phyloP scores from a whole-genome alignment of 1,139 yeast genomes.

The Taiozyma onychis region DNA sequence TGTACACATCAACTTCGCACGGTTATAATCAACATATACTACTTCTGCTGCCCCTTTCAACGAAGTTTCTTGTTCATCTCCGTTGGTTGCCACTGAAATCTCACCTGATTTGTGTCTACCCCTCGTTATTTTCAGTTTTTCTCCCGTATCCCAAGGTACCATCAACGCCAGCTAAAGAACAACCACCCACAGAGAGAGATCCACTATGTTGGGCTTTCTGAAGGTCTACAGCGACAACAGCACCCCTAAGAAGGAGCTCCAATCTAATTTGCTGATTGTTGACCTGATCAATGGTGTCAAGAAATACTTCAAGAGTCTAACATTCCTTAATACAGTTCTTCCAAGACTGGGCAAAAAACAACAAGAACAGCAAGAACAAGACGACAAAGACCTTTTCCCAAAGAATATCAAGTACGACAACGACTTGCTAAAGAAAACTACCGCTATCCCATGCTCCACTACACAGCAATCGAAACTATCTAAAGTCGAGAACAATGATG shows the following conservation, averaged over 20 bases:
- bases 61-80: neutral
- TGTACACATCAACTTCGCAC: neutral
- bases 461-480: conserved; percentile 37
- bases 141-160: neutral
- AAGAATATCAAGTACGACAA: conserved; percentile 12
- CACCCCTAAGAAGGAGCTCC: neutral
- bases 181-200: neutral
- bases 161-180: neutral
- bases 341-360: conserved; percentile 1
- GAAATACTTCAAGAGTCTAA: conserved; percentile 7
- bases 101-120: neutral
- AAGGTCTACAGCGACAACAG: neutral
- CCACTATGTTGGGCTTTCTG: neutral
- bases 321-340: conserved; percentile 6
- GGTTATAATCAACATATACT: neutral
- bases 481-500: conserved; percentile 46
- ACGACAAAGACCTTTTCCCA: conserved; percentile 15
- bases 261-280: conserved; percentile 1
- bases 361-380: neutral
- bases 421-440: conserved; percentile 7
- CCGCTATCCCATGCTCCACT: conserved; percentile 39
- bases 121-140: neutral
- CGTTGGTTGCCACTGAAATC: neutral
- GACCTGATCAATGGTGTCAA: conserved; percentile 8
- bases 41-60: neutral